A percentile compares a stretch with the other conserved stretches of the same genome.
These are phyloP conservation scores for Kwoniella botswanensis DNA, from an alignment of 768 basidiomycete species.

Conservation along the genomic window DNA sequence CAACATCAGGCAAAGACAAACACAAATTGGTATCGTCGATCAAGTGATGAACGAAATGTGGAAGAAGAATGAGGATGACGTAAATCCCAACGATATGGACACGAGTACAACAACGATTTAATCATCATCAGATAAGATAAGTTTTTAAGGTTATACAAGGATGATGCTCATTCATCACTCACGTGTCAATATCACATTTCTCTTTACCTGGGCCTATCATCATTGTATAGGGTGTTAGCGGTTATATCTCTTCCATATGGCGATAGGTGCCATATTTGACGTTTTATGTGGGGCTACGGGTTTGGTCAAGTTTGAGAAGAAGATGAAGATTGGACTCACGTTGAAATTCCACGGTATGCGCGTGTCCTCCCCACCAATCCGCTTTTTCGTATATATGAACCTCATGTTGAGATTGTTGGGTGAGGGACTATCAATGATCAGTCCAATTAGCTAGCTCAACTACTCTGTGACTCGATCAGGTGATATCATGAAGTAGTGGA, in stretches of 20 bases:
- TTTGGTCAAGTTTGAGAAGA: no score
- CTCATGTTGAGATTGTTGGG: conserved; percentile 4
- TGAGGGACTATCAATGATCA: background rate
- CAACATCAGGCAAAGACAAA: background rate
- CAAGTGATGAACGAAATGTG: no score
- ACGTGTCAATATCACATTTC: conserved; percentile 25
- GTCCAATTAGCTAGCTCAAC: background rate
- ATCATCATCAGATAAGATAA: background rate
- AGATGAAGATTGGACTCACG: conserved; percentile 1
- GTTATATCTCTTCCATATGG: no score
- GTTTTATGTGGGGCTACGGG: no score
- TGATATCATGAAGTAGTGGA: background rate
- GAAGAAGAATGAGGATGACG: background rate
- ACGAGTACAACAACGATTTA: no score
- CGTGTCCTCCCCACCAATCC: conserved; percentile 27
- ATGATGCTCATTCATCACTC: background rate
- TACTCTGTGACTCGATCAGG: background rate
- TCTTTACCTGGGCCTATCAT: conserved; percentile 13
- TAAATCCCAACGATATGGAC: background rate
- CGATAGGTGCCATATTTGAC: no score
- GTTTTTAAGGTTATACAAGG: background rate
- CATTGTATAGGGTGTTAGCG: background rate
- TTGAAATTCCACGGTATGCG: conserved; percentile 20
- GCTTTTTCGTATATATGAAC: conserved; percentile 24
- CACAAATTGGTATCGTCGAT: background rate